Evolutionary conservation across 768 basidiomycete genomes (phyloP), one percentile per base, ranked within the genome.

Genomic region (Boletus fagicola): DNA sequence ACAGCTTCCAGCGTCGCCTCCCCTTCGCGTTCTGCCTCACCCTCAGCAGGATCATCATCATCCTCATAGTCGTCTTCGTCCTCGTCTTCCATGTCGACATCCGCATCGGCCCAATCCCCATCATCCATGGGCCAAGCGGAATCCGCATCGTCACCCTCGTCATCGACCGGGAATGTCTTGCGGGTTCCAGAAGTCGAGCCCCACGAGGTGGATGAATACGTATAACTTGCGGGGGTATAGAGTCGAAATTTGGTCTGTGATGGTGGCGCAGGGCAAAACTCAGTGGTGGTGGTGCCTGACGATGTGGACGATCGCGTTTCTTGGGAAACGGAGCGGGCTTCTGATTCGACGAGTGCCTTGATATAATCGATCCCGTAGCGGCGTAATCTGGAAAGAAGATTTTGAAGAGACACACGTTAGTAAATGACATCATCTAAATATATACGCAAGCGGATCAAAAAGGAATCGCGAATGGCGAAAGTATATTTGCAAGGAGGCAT

Each of bases 201-300:
- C 63, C 69, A 69, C 0, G 69, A 59, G 13, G 61, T 57, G 30
- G 62, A 58, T 0, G 62, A 69, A 20, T 71, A 72, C 1, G 69
- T 72, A 42, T 72, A 72, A n/a, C 72, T 72, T 9, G 70, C 70
- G 0, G 71, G 71, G 35, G 71, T 72, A 39, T 72, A 72, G 7
- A 72, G 60, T n/a, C 70, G 60, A 26, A 72, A 72, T 22, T 62
- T 66, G 7, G 72, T 72, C 40, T 56, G 64, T 4, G 66, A 57
- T 3, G 52, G 48, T 20, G 50, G 20, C 31, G 50, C 50, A 49
- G 47, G 47, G 24, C 5, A 42, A 18, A 42, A 22, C 7, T 49
- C 38, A 10, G 35, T 16, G 16, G 20, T 18, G 16, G 47, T 5
- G 18, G 51, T 49, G 31, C 46, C 50, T 12, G 56, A 38, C 15